Base-by-base conservation (phyloP, 441 rosid species). In the Euphorbia corollata region DNA sequence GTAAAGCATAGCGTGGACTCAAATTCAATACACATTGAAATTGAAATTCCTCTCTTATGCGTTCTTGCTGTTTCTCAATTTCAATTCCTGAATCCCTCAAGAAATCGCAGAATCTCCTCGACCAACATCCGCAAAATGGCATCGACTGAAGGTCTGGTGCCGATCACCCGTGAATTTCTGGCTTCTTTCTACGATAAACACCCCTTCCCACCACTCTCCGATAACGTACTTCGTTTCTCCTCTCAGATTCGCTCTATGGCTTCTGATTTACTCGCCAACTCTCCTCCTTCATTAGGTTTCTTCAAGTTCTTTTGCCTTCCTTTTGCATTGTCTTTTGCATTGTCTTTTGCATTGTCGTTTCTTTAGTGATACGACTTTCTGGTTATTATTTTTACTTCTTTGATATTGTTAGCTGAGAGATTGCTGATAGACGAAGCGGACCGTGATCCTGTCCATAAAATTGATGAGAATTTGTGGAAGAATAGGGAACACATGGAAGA, bases 401-500 rank as follows among this genome's bases (percentile, higher is more conserved):
- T 27, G 2, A 27, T 27, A 27, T 27, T 36, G 64, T 15, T 50
- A 93, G 99, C 71, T 38, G 97, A 85, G 75, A 80, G 61, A 64
- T 66, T 68, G 32, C 66, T 90, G 77, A 61, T 87, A 22, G 79
- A 79, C 53, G 92, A 90, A 79, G 84, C 91, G 7, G 83, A 78
- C 43, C 69, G 67, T 54, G 81, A 75, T 75, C 85, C 96, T 55
- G 84, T 96, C n/a, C 96, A 87, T 75, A 93, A 93, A 79, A 86
- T 93, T 19, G 99, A 93, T 63, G 97, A 91, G 83, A 93, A 93
- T 80, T 82, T 93, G 93, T 93, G 99, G 97, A 93, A 85, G 85
- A 89, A 93, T 74, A 83, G 97, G 59, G 97, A 89, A 73, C 91
- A 86, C 65, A 79, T 93, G 79, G 97, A 93, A 71, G 97, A 93